Evolutionary conservation across 2,329 filamentous ascomycete genomes (phyloP).

Genomic region (Trichoderma harzianum): DNA sequence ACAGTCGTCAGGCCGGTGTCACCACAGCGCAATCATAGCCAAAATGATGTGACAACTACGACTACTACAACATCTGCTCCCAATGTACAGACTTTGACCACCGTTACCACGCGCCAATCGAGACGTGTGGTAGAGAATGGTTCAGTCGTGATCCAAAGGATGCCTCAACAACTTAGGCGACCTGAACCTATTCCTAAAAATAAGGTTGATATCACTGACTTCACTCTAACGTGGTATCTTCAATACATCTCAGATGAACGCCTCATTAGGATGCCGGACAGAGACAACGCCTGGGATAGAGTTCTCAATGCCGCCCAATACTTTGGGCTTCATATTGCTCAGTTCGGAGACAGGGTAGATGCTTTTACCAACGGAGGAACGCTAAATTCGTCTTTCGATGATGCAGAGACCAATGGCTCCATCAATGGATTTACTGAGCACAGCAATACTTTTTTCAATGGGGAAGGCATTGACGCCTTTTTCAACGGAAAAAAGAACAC

Average conservation of each 20-base stretch:
- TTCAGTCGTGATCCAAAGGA: background rate
- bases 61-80: background rate
- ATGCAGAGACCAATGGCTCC: background rate
- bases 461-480: background rate
- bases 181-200: background rate
- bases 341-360: slow-evolving; percentile 34
- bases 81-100: background rate
- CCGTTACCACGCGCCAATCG: background rate
- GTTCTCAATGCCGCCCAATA: slow-evolving; percentile 40
- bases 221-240: slow-evolving; percentile 27
- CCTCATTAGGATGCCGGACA: slow-evolving; percentile 39
- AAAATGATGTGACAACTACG: background rate
- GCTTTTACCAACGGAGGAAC: slow-evolving; percentile 23
- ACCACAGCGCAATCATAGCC: background rate
- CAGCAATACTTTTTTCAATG: background rate
- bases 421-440: background rate
- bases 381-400: background rate
- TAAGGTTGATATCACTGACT: background rate
- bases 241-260: slow-evolving; percentile 38
- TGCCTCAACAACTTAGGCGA: background rate
- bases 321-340: slow-evolving; percentile 39
- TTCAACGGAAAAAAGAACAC: background rate
- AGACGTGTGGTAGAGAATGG: background rate
- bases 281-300: slow-evolving; percentile 41
- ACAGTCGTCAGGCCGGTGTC: background rate